Evolutionary conservation across 805 yeast genomes (phyloP).

Genomic region (Metschnikowia noctiluminum): DNA sequence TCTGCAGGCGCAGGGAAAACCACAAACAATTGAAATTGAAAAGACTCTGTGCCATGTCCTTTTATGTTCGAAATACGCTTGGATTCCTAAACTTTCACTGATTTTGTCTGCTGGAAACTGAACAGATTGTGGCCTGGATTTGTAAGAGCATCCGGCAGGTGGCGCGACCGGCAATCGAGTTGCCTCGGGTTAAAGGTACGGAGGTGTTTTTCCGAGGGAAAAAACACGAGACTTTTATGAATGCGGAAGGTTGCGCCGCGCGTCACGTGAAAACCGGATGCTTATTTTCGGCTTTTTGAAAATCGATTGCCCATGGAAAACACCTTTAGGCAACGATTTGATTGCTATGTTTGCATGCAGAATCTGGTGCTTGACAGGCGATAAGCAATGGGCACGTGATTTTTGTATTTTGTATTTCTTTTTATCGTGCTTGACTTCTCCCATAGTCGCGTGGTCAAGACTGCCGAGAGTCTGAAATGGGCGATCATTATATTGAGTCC

Average conservation of each 20-base stretch:
- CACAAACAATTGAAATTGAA: background rate
- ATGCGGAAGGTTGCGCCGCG: background rate
- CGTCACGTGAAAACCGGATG: background rate
- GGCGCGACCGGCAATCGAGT: background rate
- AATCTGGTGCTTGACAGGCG: too few species aligned
- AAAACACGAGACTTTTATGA: background rate
- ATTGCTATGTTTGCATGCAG: background rate
- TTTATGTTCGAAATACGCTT: background rate
- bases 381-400: too few species aligned
- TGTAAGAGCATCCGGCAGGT: slow-evolving; percentile 4
- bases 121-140: background rate
- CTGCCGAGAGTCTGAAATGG: too few species aligned
- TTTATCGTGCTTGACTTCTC: too few species aligned
- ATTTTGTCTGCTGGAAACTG: background rate
- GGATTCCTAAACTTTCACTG: background rate
- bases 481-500: too few species aligned
- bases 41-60: too few species aligned
- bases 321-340: too few species aligned
- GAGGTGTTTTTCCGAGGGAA: slow-evolving; percentile 1
- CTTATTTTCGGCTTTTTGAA: background rate
- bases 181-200: background rate
- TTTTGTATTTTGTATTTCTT: too few species aligned
- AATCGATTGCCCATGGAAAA: too few species aligned
- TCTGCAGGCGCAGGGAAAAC: background rate
- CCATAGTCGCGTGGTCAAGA: too few species aligned